These are phyloP conservation scores for Barnettozyma pratensis DNA, from an alignment of 805 yeast genomes.

Conservation along the genomic window DNA sequence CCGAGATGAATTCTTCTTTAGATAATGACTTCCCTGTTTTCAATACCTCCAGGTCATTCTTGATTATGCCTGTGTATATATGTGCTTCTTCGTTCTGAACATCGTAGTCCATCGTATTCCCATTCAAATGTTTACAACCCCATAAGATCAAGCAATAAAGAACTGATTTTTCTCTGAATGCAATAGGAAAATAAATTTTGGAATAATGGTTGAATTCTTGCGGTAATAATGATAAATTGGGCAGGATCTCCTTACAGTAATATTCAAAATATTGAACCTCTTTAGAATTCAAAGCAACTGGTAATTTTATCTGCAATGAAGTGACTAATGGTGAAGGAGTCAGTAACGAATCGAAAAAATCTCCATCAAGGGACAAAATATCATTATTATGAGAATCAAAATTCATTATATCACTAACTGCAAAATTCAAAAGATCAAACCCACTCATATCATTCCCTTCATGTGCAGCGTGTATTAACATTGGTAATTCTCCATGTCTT, in stretches of 20 bases:
- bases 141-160: constrained; percentile 45
- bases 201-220: constrained; percentile 40
- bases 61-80: constrained; percentile 4
- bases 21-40: constrained; percentile 18
- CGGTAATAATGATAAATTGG: constrained; percentile 35
- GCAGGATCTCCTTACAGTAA: constrained; percentile 39
- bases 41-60: constrained; percentile 15
- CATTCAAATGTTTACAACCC: constrained; percentile 36
- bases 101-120: constrained; percentile 9
- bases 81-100: constrained; percentile 16
- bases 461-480: background rate
- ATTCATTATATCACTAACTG: background rate
- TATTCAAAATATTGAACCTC: constrained; percentile 37
- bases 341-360: constrained; percentile 1
- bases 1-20: constrained; percentile 14
- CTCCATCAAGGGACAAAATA: constrained; percentile 6
- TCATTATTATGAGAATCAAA: background rate
- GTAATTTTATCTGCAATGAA: constrained; percentile 24
- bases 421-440: background rate
- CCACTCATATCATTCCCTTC: background rate
- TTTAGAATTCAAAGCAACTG: constrained; percentile 29
- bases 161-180: constrained; percentile 36
- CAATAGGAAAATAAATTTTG: constrained; percentile 40
- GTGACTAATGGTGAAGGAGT: constrained; percentile 7
- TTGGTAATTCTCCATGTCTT: background rate